These are phyloP conservation scores for Colletotrichum chrysophilum DNA, from an alignment of 2,329 filamentous ascomycete species.

Conservation along the genomic window DNA sequence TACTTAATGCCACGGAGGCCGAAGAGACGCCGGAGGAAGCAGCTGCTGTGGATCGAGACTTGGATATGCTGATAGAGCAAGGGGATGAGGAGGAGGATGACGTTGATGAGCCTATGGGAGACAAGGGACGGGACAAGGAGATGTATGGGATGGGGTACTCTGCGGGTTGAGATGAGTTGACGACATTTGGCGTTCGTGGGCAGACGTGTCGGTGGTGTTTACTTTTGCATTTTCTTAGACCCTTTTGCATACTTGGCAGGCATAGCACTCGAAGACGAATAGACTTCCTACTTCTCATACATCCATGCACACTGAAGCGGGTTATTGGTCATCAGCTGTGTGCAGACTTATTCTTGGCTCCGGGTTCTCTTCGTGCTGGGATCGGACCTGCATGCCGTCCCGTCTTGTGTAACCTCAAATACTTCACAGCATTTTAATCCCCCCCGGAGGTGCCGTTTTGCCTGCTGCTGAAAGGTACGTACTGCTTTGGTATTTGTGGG, in stretches of 20 bases:
- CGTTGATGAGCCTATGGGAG: constrained; percentile 29
- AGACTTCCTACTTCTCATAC: neutral
- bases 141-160: constrained; percentile 10
- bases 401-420: no score
- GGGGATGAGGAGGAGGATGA: constrained; percentile 47
- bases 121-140: constrained; percentile 17
- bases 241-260: neutral
- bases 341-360: no score
- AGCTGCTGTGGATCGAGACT: constrained; percentile 49
- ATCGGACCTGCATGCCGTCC: no score
- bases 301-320: no score
- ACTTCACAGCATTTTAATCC: no score
- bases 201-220: neutral
- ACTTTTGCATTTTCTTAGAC: neutral
- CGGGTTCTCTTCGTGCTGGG: no score
- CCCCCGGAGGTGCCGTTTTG: no score
- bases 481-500: no score
- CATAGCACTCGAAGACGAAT: neutral
- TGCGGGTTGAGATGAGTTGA: neutral
- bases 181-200: neutral
- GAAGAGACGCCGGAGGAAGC: constrained; percentile 39
- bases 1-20: constrained; percentile 53
- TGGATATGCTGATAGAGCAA: constrained; percentile 58
- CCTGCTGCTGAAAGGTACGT: no score
- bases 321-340: no score